phyloP scores from a whole-genome alignment of 139 green algal genomes.

The Chlorella vulgaris region DNA sequence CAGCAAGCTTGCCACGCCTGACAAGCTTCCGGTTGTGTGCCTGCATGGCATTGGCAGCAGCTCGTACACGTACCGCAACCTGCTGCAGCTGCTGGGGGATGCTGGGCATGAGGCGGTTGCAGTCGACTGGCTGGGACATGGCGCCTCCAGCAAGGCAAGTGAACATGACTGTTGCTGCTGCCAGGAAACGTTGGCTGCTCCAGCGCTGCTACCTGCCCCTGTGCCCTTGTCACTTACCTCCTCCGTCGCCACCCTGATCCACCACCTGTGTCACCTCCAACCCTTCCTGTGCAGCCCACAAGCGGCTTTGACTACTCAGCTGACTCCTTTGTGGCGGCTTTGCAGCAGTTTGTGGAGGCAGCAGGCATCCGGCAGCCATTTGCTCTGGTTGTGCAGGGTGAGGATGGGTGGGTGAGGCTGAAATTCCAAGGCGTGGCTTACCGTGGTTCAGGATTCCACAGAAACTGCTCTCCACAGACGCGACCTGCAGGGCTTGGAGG shows the following conservation, averaged over 20 bases:
- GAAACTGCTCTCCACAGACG: neutral
- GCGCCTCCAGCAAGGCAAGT: conserved; percentile 57
- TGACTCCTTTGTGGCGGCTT: conserved; percentile 50
- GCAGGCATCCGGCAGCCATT: conserved; percentile 57
- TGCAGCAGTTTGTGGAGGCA: conserved; percentile 56
- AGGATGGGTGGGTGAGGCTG: neutral
- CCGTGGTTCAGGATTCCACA: too few relatives aligned
- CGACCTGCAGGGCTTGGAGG: neutral
- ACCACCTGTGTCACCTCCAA: neutral
- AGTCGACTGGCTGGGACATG: conserved; percentile 79
- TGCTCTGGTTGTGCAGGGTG: conserved; percentile 52
- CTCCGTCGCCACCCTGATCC: neutral
- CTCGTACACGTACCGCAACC: conserved; percentile 69
- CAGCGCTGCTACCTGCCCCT: neutral
- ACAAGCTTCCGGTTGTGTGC: conserved; percentile 63
- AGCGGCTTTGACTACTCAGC: conserved; percentile 58
- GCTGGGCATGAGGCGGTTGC: conserved; percentile 64
- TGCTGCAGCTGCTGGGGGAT: conserved; percentile 59
- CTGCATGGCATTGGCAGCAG: conserved; percentile 72
- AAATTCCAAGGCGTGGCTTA: too few relatives aligned
- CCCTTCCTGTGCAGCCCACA: conserved; percentile 27
- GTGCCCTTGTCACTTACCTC: too few relatives aligned
- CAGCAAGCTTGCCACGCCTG: neutral
- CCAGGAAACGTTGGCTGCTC: neutral
- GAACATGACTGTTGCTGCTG: neutral